A percentile compares a stretch with the other conserved stretches of the same genome.
Conservation (phyloP, 192 early-diverging fungal species). For the Linnemannia exigua region DNA sequence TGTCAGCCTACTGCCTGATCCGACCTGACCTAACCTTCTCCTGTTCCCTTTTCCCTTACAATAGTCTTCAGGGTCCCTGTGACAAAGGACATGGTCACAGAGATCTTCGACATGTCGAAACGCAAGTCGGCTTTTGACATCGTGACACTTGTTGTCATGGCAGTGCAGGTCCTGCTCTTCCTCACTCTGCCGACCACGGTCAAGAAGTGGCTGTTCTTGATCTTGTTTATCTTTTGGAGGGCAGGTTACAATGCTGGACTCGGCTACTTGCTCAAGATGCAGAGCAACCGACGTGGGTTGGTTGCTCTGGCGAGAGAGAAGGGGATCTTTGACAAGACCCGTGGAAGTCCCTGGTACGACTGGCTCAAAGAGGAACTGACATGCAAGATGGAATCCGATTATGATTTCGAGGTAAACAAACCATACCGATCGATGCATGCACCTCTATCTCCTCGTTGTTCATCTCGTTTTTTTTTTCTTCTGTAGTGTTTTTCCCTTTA, state of each 20-base stretch:
- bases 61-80: slow-evolving; percentile 80
- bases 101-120: slow-evolving; percentile 76
- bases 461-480: neutral
- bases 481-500: slow-evolving; percentile 2
- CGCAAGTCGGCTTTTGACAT: slow-evolving; percentile 83
- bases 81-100: slow-evolving; percentile 81
- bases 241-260: slow-evolving; percentile 87
- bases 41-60: neutral
- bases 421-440: neutral
- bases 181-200: slow-evolving; percentile 68
- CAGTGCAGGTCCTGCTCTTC: slow-evolving; percentile 72
- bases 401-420: slow-evolving; percentile 77
- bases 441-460: neutral
- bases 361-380: slow-evolving; percentile 78
- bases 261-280: slow-evolving; percentile 83
- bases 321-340: slow-evolving; percentile 75
- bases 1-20: neutral
- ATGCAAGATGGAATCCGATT: slow-evolving; percentile 84
- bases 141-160: slow-evolving; percentile 74
- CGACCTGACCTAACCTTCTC: neutral
- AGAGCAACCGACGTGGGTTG: slow-evolving; percentile 81
- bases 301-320: slow-evolving; percentile 77
- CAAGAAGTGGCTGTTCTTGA: slow-evolving; percentile 73
- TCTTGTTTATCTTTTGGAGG: slow-evolving; percentile 89
- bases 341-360: slow-evolving; percentile 64